Conservation (phyloP, 768 basidiomycete genomes). For the Dentipellis sp. region DNA sequence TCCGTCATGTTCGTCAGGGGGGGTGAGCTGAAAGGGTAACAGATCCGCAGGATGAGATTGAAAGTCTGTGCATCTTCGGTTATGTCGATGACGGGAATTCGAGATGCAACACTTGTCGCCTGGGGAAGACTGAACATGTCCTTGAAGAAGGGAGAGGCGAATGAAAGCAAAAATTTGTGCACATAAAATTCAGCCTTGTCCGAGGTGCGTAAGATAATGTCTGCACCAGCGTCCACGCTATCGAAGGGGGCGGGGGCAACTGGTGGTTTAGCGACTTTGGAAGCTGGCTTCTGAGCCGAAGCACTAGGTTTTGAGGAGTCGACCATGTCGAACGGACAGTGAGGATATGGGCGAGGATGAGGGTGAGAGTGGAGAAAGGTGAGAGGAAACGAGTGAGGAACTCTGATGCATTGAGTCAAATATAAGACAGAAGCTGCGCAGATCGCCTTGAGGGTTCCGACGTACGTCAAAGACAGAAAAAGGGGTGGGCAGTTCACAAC, state of each 20-base stretch:
- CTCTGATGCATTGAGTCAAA: too few species aligned
- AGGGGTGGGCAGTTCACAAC: too few species aligned
- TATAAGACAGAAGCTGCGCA: too few species aligned
- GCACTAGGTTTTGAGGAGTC: too few species aligned
- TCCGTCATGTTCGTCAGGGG: neutral
- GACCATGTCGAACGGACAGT: too few species aligned
- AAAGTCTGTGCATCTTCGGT: neutral
- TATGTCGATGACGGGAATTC: neutral
- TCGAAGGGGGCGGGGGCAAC: neutral
- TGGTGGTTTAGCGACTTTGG: neutral
- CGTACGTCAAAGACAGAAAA: too few species aligned
- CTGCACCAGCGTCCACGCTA: neutral
- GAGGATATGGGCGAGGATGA: too few species aligned
- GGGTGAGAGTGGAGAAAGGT: too few species aligned
- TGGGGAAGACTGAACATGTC: slow-evolving; percentile 23
- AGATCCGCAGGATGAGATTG: neutral
- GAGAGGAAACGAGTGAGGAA: too few species aligned
- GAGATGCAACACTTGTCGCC: neutral
- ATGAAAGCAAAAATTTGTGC: slow-evolving; percentile 25
- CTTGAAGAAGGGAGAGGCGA: slow-evolving; percentile 1
- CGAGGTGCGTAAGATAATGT: neutral
- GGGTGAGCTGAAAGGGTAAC: neutral
- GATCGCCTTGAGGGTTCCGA: too few species aligned
- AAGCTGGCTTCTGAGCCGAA: too few species aligned
- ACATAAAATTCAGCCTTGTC: slow-evolving; percentile 14